Evolutionary conservation across 2,329 filamentous ascomycete genomes (phyloP), one percentile per base, ranked within the genome.

Genomic region (Colletotrichum sp.): DNA sequence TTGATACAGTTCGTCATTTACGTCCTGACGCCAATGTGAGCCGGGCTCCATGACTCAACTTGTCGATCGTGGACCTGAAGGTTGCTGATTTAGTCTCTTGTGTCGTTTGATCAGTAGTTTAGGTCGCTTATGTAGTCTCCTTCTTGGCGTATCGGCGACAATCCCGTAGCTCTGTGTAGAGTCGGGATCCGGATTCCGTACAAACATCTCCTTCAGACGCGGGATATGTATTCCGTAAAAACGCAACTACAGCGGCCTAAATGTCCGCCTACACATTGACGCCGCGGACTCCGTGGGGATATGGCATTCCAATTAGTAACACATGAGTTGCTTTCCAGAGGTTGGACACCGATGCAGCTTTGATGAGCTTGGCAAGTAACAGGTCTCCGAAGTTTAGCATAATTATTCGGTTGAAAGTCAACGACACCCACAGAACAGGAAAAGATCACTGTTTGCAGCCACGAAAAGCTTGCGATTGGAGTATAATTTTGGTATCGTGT

Each of bases 71-170:
- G n/a, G 6, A 3, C 43, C 18, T 52, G 10, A 52, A 0, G 6
- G 1, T 22, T 22, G 6, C n/a, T 52, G 2, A 0, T 13, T 22
- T 13, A 52, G n/a, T 52, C 39, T 52, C n/a, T 22, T 8, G n/a
- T 52, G n/a, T 52, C n/a, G 5, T 48, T 48, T 3, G 3, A 48
- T 8, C n/a, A 1, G 0, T 48, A 13, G 6, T 5, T 48, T 22
- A 13, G 1, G n/a, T 0, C 43, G 1, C 13, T 0, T 13, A 4
- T 22, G n/a, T 52, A 52, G 43, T 13, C n/a, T 13, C 2, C 4
- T 52, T 52, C 1, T 13, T 1, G n/a, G 8, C 10, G 43, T 52
- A 52, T 52, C 43, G 43, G 43, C 3, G n/a, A 52, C 0, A 52
- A 10, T 52, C n/a, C 43, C 43, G 43, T 22, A 0, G 43, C 10